These are phyloP conservation scores for Diaporthe sp. DNA, from an alignment of 2,329 filamentous ascomycete genomes.

Conservation along the genomic window DNA sequence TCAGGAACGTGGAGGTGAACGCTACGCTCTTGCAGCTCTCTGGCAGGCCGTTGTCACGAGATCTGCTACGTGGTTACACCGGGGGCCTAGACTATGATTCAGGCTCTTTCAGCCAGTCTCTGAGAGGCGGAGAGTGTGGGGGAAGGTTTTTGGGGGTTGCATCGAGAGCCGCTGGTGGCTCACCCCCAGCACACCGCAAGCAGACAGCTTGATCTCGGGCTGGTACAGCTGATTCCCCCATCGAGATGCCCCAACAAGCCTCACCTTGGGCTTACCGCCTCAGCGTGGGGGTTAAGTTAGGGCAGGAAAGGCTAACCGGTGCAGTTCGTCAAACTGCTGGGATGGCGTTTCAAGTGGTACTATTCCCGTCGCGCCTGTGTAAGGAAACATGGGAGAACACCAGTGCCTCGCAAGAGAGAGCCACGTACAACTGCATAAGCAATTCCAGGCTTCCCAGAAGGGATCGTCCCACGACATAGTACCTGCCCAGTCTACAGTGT, in stretches of 20 bases:
- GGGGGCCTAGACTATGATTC: slow-evolving; percentile 25
- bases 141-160: neutral
- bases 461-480: neutral
- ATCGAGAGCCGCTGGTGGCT: neutral
- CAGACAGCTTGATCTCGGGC: neutral
- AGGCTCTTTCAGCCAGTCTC: neutral
- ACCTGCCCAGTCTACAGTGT: neutral
- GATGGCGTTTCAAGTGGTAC: slow-evolving; percentile 20
- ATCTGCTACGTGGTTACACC: slow-evolving; percentile 27
- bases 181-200: neutral
- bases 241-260: slow-evolving; percentile 18
- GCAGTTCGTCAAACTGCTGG: neutral
- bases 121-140: slow-evolving; percentile 14
- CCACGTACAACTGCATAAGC: neutral
- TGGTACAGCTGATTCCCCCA: neutral
- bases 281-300: slow-evolving; percentile 12
- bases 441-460: neutral
- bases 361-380: slow-evolving; percentile 5
- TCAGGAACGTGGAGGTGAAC: neutral
- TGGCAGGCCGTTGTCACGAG: neutral
- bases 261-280: neutral
- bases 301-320: neutral
- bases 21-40: neutral
- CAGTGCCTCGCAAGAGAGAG: neutral
- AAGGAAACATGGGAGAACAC: neutral